Base-by-base conservation (phyloP, 1,284 basidiomycete species). In the Erythrobasidium hasegawianum region DNA sequence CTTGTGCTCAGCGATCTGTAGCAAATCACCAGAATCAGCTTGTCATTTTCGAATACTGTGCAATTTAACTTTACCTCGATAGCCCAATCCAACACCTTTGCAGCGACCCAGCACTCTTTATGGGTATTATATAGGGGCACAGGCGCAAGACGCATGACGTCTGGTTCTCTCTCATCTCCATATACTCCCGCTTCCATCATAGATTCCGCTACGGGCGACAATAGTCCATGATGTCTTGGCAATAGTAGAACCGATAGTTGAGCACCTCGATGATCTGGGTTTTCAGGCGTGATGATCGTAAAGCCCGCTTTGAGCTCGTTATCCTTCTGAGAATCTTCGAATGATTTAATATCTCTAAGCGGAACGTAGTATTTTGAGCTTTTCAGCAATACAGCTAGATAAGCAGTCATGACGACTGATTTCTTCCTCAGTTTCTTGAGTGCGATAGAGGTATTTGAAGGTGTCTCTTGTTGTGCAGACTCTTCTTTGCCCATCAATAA, bases 181-280 rank as follows among this genome's bases (percentile, higher is more conserved):
- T 95, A 83, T 8, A 97, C 86, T 14, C 94, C 94, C 64, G 81
- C 78, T 68, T 81, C 81, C 76, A 65, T 45, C 47, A 96, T 78
- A 33, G 79, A 80, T 58, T 82, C 77, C 70, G 86, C 85, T 22
- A 95, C 82, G 68, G 80, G 80, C 66, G 82, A 82, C 91, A 96
- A 95, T 56, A 85, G 75, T 22, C 82, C 83, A 16, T 81, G 79
- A 52, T 81, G 83, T 57, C 45, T 66, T 0, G 80, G 89, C 20
- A 89, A 77, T 78, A 95, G 87, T 47, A 89, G 78, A 38, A 97
- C 78, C n/a, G 90, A 94, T 20, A 96, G 80, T 77, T 96, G 93
- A 39, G 88, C 85, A 0, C 93, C 93, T 64, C 93, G 83, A 69
- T 81, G 81, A 20, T 82, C 81, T 27, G 84, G 80, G 64, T 84